These are phyloP conservation scores for Prasinococcaceae sp. DNA, from an alignment of 139 green algal genomes.

Conservation along the genomic window DNA sequence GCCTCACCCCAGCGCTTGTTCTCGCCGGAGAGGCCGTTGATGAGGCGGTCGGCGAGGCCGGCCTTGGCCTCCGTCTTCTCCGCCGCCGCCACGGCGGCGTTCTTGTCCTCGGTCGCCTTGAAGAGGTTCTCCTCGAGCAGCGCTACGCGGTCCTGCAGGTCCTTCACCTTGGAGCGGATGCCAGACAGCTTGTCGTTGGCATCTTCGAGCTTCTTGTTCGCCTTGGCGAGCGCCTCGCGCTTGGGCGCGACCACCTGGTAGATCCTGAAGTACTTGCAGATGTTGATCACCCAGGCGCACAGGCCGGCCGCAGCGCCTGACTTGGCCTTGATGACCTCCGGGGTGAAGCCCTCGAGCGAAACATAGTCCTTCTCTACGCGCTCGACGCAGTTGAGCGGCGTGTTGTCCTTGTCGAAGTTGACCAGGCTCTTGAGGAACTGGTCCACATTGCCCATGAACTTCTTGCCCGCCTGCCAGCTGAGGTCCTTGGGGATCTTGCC, in stretches of 20 bases:
- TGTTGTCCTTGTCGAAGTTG: constrained; percentile 86
- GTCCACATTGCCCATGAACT: constrained; percentile 83
- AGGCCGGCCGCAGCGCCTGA: constrained; percentile 72
- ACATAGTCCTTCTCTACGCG: constrained; percentile 56
- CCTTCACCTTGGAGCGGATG: constrained; percentile 46
- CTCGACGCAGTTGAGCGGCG: constrained; percentile 34
- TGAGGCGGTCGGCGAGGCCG: constrained; percentile 66
- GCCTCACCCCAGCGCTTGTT: constrained; percentile 66
- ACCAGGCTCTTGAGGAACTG: constrained; percentile 72
- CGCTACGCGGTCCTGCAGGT: constrained; percentile 62
- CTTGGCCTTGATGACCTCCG: constrained; percentile 65
- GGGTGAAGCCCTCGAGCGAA: constrained; percentile 53
- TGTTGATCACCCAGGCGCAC: constrained; percentile 81
- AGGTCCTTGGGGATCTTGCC: constrained; percentile 69
- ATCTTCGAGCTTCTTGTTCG: constrained; percentile 61
- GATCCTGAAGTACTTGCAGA: constrained; percentile 87
- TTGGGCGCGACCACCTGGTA: constrained; percentile 86
- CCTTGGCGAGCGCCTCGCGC: constrained; percentile 55
- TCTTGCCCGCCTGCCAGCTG: constrained; percentile 65
- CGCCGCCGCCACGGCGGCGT: constrained; percentile 40
- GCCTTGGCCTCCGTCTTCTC: constrained; percentile 70
- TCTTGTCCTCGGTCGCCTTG: constrained; percentile 81
- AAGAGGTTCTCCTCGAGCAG: constrained; percentile 62
- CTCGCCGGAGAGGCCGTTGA: constrained; percentile 73
- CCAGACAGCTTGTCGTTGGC: constrained; percentile 70